These are phyloP conservation scores for Cantharellus anzutake DNA, from an alignment of 768 basidiomycete genomes.

Conservation along the genomic window DNA sequence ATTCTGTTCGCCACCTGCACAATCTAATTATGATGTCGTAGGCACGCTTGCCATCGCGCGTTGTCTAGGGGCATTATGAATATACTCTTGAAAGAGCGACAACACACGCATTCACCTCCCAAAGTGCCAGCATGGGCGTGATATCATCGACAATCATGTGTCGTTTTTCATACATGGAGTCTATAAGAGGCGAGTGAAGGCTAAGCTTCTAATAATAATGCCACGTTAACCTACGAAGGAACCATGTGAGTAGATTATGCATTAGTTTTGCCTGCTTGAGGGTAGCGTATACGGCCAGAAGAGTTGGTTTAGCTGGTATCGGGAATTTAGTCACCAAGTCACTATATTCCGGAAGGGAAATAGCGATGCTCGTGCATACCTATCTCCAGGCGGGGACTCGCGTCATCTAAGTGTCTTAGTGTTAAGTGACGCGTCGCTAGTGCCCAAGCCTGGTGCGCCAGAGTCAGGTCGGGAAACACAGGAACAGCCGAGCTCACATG, in stretches of 20 bases:
- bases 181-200: neutral
- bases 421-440: neutral
- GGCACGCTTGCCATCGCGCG: slow-evolving; percentile 30
- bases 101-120: slow-evolving; percentile 30
- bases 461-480: neutral
- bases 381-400: neutral
- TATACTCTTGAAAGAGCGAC: neutral
- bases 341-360: neutral
- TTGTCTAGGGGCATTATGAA: slow-evolving; percentile 19
- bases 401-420: neutral
- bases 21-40: slow-evolving; percentile 37
- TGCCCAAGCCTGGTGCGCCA: neutral
- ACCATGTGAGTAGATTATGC: neutral
- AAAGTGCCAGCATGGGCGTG: slow-evolving; percentile 33
- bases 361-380: neutral
- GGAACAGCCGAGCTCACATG: neutral
- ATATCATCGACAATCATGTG: slow-evolving; percentile 45
- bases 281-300: neutral
- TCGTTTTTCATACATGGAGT: slow-evolving; percentile 22
- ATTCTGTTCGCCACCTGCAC: slow-evolving; percentile 55
- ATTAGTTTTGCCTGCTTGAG: neutral
- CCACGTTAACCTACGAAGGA: neutral
- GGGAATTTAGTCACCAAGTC: neutral
- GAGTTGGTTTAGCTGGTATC: neutral
- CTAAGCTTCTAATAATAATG: neutral